Conservation (phyloP, 2,329 filamentous ascomycete species). For the Curvularia hawaiiensis region DNA sequence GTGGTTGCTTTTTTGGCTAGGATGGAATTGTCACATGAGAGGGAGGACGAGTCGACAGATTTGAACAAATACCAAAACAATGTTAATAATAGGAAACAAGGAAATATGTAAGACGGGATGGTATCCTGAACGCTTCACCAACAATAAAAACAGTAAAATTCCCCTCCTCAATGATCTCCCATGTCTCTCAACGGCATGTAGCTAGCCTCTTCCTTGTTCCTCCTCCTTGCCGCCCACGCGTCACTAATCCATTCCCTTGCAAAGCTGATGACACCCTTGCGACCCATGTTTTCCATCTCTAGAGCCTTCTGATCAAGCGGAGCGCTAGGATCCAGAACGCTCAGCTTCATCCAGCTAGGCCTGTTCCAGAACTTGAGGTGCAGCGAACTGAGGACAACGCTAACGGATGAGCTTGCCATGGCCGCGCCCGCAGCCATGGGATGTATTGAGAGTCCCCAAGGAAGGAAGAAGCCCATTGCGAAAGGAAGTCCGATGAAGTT, state of each 20-base stretch:
- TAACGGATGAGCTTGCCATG: constrained; percentile 90
- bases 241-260: constrained; percentile 39
- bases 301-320: constrained; percentile 36
- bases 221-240: constrained; percentile 41
- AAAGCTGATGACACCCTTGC: constrained; percentile 28
- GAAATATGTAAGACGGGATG: constrained; percentile 9
- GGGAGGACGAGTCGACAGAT: constrained; percentile 7
- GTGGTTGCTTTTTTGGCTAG: neutral
- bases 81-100: constrained; percentile 1
- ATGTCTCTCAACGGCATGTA: constrained; percentile 55
- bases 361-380: constrained; percentile 85
- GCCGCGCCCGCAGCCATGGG: constrained; percentile 94
- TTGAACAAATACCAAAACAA: constrained; percentile 9
- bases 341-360: constrained; percentile 84
- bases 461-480: constrained; percentile 95
- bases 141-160: neutral
- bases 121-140: constrained; percentile 20
- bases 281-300: constrained; percentile 29
- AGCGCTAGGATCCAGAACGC: constrained; percentile 58
- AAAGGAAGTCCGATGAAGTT: constrained; percentile 91
- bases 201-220: constrained; percentile 47
- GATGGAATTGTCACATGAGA: neutral
- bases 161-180: constrained; percentile 33
- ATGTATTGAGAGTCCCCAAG: constrained; percentile 84
- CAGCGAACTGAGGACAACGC: constrained; percentile 82